phyloP scores from a whole-genome alignment of 805 yeast genomes.

The Wickerhamiella cacticola region DNA sequence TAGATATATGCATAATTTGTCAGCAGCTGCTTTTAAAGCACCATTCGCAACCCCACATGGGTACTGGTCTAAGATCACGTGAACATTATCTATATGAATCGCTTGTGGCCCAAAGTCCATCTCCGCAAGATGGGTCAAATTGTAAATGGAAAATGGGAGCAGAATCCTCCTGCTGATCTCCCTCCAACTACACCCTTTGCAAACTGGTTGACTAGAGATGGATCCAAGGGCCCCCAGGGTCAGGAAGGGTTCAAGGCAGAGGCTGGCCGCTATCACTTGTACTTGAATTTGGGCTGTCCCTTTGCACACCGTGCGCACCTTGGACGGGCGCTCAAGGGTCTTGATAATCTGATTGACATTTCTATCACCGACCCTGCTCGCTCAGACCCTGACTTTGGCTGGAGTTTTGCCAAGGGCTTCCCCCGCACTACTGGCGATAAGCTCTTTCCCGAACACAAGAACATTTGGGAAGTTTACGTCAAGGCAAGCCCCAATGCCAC shows the following conservation, averaged over 20 bases:
- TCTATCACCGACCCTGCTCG: constrained; percentile 83
- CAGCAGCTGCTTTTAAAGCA: no score
- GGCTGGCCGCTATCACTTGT: constrained; percentile 63
- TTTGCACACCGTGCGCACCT: constrained; percentile 86
- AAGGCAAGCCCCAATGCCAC: constrained; percentile 61
- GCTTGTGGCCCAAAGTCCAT: not conserved
- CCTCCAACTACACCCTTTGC: constrained; percentile 1
- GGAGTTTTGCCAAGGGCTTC: constrained; percentile 53
- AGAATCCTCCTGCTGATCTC: not conserved
- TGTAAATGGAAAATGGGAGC: constrained; percentile 9
- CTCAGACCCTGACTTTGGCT: constrained; percentile 55
- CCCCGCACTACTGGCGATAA: constrained; percentile 42
- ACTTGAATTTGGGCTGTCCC: constrained; percentile 81
- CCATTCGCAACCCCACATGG: no score
- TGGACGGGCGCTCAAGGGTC: constrained; percentile 57
- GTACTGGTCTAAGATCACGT: no score
- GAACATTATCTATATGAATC: not conserved
- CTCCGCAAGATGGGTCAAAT: constrained; percentile 3
- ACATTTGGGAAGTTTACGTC: constrained; percentile 61
- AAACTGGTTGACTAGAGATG: constrained; percentile 8
- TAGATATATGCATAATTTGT: no score
- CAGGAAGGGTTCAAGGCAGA: constrained; percentile 12
- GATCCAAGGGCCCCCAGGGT: constrained; percentile 8
- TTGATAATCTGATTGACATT: constrained; percentile 33
- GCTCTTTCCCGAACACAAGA: constrained; percentile 38